phyloP scores from a whole-genome alignment of 2,329 filamentous ascomycete species.

The Knufia petricola region DNA sequence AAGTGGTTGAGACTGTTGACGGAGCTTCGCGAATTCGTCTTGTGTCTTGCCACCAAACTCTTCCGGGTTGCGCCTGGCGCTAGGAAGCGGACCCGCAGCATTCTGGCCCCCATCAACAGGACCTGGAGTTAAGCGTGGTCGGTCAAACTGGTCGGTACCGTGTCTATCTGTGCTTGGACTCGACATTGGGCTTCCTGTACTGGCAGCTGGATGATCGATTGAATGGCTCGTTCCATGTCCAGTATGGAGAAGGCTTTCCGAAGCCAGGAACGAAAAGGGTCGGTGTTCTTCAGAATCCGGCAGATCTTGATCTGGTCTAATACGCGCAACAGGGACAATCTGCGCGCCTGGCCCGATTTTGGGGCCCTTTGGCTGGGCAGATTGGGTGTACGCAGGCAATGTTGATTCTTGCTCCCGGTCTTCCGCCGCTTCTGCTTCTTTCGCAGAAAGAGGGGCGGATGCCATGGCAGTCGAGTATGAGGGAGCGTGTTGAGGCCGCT shows the following conservation, averaged over 20 bases:
- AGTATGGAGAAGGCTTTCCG: constrained; percentile 4
- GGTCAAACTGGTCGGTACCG: background rate
- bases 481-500: constrained; percentile 1
- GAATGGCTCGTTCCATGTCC: constrained; percentile 1
- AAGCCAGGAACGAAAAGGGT: constrained; percentile 6
- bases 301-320: background rate
- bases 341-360: constrained; percentile 2
- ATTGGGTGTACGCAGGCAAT: constrained; percentile 1
- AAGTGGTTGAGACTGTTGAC: background rate
- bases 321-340: constrained; percentile 4
- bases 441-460: background rate
- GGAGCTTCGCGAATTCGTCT: constrained; percentile 8
- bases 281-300: background rate
- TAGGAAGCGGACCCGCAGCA: constrained; percentile 18
- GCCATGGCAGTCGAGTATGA: background rate
- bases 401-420: background rate
- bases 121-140: background rate
- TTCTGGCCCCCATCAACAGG: background rate
- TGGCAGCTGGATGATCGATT: background rate
- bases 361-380: background rate
- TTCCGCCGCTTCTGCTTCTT: constrained; percentile 3
- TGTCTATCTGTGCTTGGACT: background rate
- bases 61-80: constrained; percentile 15
- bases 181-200: background rate
- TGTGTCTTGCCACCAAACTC: constrained; percentile 13